Evolutionary conservation across 257 asterid genomes (phyloP).

Genomic region (Capsicum baccatum): DNA sequence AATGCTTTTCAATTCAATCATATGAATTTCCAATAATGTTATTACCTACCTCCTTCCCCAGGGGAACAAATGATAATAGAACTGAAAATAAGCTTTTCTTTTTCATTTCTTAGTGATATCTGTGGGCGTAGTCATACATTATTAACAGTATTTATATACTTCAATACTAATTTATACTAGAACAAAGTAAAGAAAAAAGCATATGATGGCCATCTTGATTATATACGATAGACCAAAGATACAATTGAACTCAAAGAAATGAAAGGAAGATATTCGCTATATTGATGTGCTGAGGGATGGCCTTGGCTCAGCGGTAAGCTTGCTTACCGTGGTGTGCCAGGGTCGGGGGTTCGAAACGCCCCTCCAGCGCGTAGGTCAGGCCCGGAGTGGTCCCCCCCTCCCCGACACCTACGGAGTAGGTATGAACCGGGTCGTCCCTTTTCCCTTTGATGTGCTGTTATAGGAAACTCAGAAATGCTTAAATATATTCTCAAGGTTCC

Average conservation of each 20-base stretch:
- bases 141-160: neutral
- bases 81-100: constrained; percentile 25
- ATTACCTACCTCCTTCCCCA: constrained; percentile 23
- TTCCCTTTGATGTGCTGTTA: neutral
- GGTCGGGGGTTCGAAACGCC: no score
- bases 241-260: constrained; percentile 6
- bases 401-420: no score
- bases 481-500: neutral
- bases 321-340: no score
- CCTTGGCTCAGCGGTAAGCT: no score
- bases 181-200: neutral
- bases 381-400: no score
- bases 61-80: neutral
- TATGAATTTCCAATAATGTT: neutral
- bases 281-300: neutral
- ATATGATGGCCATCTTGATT: constrained; percentile 19
- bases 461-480: neutral
- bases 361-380: no score
- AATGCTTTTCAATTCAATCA: neutral
- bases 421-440: no score
- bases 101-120: neutral
- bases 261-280: constrained; percentile 1
- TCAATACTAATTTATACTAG: neutral
- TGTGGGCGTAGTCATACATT: neutral
- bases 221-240: constrained; percentile 22